These are phyloP conservation scores for Irpex sp. DNA, from an alignment of 1,284 basidiomycete genomes.

Conservation along the genomic window DNA sequence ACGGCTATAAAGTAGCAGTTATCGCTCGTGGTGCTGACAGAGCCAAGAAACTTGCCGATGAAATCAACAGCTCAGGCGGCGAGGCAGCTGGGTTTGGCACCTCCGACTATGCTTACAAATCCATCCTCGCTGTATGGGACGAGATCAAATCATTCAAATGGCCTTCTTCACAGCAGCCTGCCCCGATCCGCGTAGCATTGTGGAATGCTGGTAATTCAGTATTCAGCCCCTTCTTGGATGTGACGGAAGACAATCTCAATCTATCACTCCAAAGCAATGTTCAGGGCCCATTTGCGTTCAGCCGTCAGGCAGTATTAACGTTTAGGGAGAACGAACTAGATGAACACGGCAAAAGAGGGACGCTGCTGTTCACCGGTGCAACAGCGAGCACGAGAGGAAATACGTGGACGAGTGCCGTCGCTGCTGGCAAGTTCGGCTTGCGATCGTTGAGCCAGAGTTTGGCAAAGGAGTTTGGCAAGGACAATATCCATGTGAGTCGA, in stretches of 20 bases:
- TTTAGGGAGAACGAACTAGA: slow-evolving; percentile 60
- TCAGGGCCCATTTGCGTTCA: slow-evolving; percentile 60
- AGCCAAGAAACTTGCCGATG: slow-evolving; percentile 49
- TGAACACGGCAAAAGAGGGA: slow-evolving; percentile 48
- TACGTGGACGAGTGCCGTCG: slow-evolving; percentile 59
- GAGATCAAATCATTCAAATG: slow-evolving; percentile 49
- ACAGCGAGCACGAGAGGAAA: slow-evolving; percentile 70
- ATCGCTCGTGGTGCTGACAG: slow-evolving; percentile 57
- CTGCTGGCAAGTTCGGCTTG: slow-evolving; percentile 65
- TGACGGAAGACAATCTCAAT: slow-evolving; percentile 58
- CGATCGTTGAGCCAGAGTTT: slow-evolving; percentile 72
- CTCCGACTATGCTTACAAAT: slow-evolving; percentile 47
- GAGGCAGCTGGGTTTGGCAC: slow-evolving; percentile 62
- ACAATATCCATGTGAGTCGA: slow-evolving; percentile 68
- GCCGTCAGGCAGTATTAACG: slow-evolving; percentile 56
- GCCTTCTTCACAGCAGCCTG: slow-evolving; percentile 29
- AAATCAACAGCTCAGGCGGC: slow-evolving; percentile 54
- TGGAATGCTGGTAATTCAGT: slow-evolving; percentile 60
- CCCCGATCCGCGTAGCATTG: slow-evolving; percentile 61
- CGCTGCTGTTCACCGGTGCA: slow-evolving; percentile 77
- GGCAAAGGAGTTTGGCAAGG: slow-evolving; percentile 75
- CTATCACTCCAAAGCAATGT: slow-evolving; percentile 51
- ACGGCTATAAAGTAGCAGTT: slow-evolving; percentile 68
- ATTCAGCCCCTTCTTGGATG: slow-evolving; percentile 67
- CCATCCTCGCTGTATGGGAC: slow-evolving; percentile 52